Base-by-base conservation (phyloP, 73 alveolate genomes). In the Paramecium primaurelia region DNA sequence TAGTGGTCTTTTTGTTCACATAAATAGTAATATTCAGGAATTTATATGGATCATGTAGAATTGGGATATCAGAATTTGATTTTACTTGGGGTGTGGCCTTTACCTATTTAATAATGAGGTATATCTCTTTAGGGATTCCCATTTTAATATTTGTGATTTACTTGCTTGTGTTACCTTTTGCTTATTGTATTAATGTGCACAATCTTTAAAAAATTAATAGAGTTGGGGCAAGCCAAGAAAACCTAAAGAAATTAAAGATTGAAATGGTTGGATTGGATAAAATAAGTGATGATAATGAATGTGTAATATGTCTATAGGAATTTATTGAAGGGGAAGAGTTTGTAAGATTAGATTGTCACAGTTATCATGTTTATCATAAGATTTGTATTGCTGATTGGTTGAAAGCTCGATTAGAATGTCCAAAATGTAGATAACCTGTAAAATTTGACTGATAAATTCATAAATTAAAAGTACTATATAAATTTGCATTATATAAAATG, bases 371-470 rank as follows among this genome's bases (percentile, higher is more conserved):
- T 1, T 86, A 36, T 37, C 93, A 86, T 86, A 58, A 60, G 36
- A 6, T 22, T 16, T 86, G 93, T 28, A 34, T 86, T 14, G 11
- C 69, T 6, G 69, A 32, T 30, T 86, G 93, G 92, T 34, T 86
- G 16, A 64, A 86, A 69, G 36, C 45, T 32, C 30, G 69, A 59
- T 58, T 10, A 10, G 38, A 32, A 44, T 86, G 93, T 64, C 93
- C 93, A n/a, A 77, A 36, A 25, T 86, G 93, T 32, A 58, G 93
- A 86, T 54, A 32, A 73, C 68, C 25, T 34, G 47, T 64, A 32
- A 64, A 22, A 10, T 64, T 64, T 64, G 84, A 28, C 10, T 64
- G 84, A 54, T 54, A 54, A 54, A 54, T 54, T 18, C 14, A 54
- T 22, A 54, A 64, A 64, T 64, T 28, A 64, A 64, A 12, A 34